Evolutionary conservation across 2,329 filamentous ascomycete genomes (phyloP), one percentile per base, ranked within the genome.

Genomic region (Aspergillus texensis): DNA sequence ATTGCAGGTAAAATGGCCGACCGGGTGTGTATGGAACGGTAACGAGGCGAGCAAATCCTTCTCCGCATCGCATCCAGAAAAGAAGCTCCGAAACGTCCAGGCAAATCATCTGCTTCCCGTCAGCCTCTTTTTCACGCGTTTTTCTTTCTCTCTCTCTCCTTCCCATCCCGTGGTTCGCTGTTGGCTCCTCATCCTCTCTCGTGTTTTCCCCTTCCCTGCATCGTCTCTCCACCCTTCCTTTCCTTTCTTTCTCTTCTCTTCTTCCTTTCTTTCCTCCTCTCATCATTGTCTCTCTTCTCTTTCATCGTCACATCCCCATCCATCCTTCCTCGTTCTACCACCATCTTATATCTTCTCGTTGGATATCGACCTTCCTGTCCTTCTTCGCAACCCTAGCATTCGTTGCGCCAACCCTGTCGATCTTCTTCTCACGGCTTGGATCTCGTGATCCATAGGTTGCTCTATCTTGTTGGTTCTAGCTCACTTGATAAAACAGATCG

Each of bases 401-500:
- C 57, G 24, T 57, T 62, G 41, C 30, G 41, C 34, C 32, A 36
- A 60, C 46, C n/a, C n/a, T 30, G 30, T 43, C 24, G 41, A 32
- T 32, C 45, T 34, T 43, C 26, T 53, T 56, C 55, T 36, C 36
- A 53, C 56, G 56, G 57, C 66, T 66, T 61, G 61, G 64, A 62
- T 65, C 67, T 68, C 61, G 57, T 68, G 62, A 70, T 72, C 67
- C 67, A 69, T 67, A 78, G 75, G 74, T 79, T 77, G 69, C 76
- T 75, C 70, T 72, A 75, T 70, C 69, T 76, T 69, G 62, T 73
- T 72, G 69, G 74, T 68, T 74, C 65, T 68, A 74, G 71, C 77
- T 79, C 73, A 78, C 75, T 72, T 76, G 67, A 72, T 70, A 71
- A 65, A 70, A 75, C 72, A 78, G 73, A 74, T 77, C 70, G 67